phyloP scores from a whole-genome alignment of 257 asterid genomes.

The Nicotiana benthamiana region DNA sequence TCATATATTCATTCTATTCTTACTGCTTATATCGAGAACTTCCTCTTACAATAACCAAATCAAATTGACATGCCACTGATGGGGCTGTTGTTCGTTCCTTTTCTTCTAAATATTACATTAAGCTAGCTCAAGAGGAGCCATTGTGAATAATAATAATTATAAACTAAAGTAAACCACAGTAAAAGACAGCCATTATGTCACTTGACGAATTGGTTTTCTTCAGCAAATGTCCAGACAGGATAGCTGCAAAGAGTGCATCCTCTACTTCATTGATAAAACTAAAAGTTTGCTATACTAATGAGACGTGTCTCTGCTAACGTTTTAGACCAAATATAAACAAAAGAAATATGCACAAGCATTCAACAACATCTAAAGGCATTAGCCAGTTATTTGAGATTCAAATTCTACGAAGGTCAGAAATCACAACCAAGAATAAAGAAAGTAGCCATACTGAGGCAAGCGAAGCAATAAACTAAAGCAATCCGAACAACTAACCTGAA shows the following conservation, averaged over 20 bases:
- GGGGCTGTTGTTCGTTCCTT: neutral
- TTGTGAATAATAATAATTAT: neutral
- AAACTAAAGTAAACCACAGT: neutral
- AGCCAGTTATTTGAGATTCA: neutral
- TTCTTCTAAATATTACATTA: neutral
- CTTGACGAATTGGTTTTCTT: neutral
- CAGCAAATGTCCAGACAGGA: neutral
- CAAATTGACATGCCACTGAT: neutral
- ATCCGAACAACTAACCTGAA: constrained; percentile 44
- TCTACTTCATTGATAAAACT: neutral
- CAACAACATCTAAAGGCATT: neutral
- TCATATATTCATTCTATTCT: neutral
- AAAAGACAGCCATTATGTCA: neutral
- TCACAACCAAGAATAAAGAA: neutral
- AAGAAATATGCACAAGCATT: neutral
- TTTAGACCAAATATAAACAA: neutral
- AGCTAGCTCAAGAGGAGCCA: neutral
- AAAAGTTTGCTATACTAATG: neutral
- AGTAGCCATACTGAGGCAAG: neutral
- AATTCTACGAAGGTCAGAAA: neutral
- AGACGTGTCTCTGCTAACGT: neutral
- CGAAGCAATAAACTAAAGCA: neutral
- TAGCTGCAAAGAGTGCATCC: neutral
- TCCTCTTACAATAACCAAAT: neutral
- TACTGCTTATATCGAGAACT: neutral